Evolutionary conservation across 306 rosid species (phyloP).

Genomic region (Boehmeria nivea): DNA sequence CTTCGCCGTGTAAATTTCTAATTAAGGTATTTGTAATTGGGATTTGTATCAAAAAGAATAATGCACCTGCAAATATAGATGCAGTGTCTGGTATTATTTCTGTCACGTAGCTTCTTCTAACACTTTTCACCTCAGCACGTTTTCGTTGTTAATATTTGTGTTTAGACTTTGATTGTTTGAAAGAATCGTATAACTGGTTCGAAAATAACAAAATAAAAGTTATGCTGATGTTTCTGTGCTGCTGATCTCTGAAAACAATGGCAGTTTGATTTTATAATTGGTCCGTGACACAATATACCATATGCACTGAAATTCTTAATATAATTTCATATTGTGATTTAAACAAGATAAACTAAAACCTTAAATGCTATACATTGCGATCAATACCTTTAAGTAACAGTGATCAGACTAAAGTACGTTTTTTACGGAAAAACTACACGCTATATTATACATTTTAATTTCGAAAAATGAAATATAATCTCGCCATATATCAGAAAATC

Average conservation of each 20-base stretch:
- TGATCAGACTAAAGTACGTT: too few species aligned
- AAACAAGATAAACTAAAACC: conserved; percentile 19
- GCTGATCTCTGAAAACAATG: too few species aligned
- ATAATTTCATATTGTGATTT: conserved; percentile 7
- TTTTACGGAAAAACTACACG: not conserved
- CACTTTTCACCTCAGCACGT: too few species aligned
- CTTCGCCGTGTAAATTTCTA: not conserved
- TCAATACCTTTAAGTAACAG: too few species aligned
- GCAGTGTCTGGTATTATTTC: not conserved
- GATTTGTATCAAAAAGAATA: too few species aligned
- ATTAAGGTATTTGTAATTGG: not conserved
- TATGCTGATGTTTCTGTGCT: not conserved
- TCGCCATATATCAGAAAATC: not conserved
- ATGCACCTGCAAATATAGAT: conserved; percentile 1
- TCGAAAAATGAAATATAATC: conserved; percentile 14
- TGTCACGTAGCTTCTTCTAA: too few species aligned
- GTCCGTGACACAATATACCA: too few species aligned
- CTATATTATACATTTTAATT: conserved; percentile 29
- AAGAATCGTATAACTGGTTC: not conserved
- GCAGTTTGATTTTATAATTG: too few species aligned
- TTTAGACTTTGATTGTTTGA: not conserved
- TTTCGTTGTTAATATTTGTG: not conserved
- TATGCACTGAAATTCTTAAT: not conserved
- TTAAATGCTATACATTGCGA: too few species aligned
- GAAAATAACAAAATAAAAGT: not conserved